A percentile compares a stretch with the other conserved stretches of the same genome.
Evolutionary conservation across 192 early-diverging fungal genomes (phyloP).

Genomic region (Podila horticola): DNA sequence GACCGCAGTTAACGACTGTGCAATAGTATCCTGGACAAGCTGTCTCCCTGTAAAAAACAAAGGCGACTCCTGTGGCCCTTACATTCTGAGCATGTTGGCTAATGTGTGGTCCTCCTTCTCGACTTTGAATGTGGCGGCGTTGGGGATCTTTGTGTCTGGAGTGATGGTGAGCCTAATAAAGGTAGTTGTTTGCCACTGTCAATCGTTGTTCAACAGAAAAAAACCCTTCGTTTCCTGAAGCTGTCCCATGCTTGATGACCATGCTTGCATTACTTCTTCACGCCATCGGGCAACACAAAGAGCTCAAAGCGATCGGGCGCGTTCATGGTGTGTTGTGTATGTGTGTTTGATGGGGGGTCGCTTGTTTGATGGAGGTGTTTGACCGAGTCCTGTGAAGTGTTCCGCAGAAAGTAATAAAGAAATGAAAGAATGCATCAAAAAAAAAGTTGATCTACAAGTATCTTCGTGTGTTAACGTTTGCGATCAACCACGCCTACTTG

Average conservation of each 20-base stretch:
- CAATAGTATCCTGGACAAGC: not conserved
- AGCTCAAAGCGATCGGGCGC: conserved; percentile 87
- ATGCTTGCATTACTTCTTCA: conserved; percentile 64
- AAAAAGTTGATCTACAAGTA: not conserved
- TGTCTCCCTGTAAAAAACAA: not conserved
- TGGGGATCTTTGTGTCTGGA: conserved; percentile 92
- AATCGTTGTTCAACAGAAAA: not conserved
- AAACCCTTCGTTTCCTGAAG: not conserved
- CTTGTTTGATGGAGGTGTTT: not conserved
- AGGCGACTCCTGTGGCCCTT: conserved; percentile 20
- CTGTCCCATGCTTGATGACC: not conserved
- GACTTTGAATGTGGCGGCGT: conserved; percentile 92
- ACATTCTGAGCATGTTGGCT: conserved; percentile 94
- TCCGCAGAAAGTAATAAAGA: too few relatives aligned
- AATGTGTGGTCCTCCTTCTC: conserved; percentile 98
- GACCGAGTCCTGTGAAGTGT: not conserved
- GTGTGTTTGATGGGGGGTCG: not conserved
- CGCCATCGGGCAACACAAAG: conserved; percentile 82
- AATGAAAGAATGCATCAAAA: too few relatives aligned
- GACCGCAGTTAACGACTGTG: not conserved
- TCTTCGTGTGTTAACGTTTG: not conserved
- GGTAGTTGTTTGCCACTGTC: not conserved
- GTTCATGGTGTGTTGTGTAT: conserved; percentile 65
- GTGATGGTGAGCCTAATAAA: conserved; percentile 76
- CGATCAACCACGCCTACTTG: not conserved